Conservation (phyloP, 1,284 basidiomycete genomes). For the Ustilago curta region DNA sequence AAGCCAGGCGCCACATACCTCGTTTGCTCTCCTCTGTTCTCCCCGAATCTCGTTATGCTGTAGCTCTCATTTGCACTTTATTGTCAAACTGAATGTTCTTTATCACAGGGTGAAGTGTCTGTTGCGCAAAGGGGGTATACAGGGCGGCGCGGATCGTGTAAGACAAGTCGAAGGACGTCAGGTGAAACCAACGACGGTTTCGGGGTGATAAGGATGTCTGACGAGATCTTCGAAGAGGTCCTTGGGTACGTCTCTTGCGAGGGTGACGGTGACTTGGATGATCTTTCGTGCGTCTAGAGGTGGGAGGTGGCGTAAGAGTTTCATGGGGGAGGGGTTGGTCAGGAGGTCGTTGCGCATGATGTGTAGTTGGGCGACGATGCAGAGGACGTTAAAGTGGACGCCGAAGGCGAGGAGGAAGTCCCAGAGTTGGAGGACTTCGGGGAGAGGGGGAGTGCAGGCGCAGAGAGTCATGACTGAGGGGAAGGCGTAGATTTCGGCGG, state of each 20-base stretch:
- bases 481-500: conserved; percentile 97
- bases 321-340: conserved; percentile 89
- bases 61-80: conserved; percentile 40
- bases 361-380: conserved; percentile 92
- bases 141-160: background rate
- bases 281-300: conserved; percentile 87
- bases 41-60: conserved; percentile 22
- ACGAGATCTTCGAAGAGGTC: conserved; percentile 69
- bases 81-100: conserved; percentile 9
- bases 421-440: conserved; percentile 93
- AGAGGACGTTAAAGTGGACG: conserved; percentile 92
- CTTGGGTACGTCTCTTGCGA: conserved; percentile 87
- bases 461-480: conserved; percentile 94
- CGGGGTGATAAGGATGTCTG: conserved; percentile 50
- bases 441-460: conserved; percentile 93
- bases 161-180: background rate
- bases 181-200: conserved; percentile 32
- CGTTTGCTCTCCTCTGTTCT: background rate
- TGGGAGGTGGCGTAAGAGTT: conserved; percentile 91
- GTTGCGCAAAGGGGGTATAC: background rate
- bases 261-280: conserved; percentile 89
- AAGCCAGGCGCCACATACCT: conserved; percentile 10
- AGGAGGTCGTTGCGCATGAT: conserved; percentile 90
- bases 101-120: background rate
- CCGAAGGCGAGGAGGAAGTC: conserved; percentile 97